Evolutionary conservation across 495 filamentous ascomycete species (phyloP).

Genomic region (Aspergillus leporis): DNA sequence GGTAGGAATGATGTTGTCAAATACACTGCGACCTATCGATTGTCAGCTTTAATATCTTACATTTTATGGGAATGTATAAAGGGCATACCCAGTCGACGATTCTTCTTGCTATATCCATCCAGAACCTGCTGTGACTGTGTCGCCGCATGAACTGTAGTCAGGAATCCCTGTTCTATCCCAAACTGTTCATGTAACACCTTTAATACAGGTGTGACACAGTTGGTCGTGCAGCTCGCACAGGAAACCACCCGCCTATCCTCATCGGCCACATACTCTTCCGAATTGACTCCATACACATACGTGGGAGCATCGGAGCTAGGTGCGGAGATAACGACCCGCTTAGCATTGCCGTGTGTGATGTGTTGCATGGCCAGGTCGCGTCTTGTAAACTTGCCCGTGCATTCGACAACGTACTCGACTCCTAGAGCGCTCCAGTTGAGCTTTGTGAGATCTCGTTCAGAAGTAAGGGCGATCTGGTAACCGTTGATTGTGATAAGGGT

Average conservation of each 20-base stretch:
- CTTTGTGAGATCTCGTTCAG: constrained; percentile 36
- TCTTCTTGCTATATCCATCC: constrained; percentile 43
- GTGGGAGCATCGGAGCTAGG: constrained; percentile 38
- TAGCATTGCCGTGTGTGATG: constrained; percentile 31
- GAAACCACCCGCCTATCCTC: constrained; percentile 32
- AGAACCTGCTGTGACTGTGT: constrained; percentile 39
- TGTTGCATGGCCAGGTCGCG: constrained; percentile 33
- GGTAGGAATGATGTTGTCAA: constrained; percentile 40
- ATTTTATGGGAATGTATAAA: background rate
- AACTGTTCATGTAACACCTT: constrained; percentile 35
- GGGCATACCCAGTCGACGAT: constrained; percentile 30
- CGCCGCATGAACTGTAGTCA: constrained; percentile 38
- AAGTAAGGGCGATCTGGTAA: constrained; percentile 31
- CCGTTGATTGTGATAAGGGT: constrained; percentile 28
- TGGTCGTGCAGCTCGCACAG: constrained; percentile 39
- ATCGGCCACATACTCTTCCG: constrained; percentile 24
- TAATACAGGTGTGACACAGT: constrained; percentile 37
- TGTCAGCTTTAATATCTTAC: background rate
- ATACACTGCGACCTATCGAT: constrained; percentile 31
- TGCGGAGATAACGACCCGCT: constrained; percentile 38
- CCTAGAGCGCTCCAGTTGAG: constrained; percentile 34
- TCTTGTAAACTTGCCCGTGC: constrained; percentile 41
- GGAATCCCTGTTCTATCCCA: constrained; percentile 32
- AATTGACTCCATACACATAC: constrained; percentile 39
- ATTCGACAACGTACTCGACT: constrained; percentile 38